Evolutionary conservation across 1,284 basidiomycete species (phyloP), one percentile per base, ranked within the genome.

Genomic region (Meripilus lineatus): DNA sequence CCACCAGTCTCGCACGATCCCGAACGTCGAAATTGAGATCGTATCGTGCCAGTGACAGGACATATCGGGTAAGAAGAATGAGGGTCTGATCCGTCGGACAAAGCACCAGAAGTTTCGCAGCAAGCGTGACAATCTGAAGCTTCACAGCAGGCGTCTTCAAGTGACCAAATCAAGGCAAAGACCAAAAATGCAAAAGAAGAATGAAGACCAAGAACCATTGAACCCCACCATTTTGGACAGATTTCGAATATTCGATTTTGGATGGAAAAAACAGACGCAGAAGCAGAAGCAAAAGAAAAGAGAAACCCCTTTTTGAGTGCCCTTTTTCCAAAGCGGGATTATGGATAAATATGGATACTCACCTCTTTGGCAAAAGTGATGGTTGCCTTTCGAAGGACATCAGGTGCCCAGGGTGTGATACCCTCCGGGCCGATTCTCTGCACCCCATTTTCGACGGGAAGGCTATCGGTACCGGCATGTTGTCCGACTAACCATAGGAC

Each of bases 401-500:
- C 93, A 0, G 93, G 89, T 0, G 85, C 90, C 88, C 89, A 93
- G 17, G 66, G 61, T 5, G 69, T 73, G 14, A 82, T 56, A 4
- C 78, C 77, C 38, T 78, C 72, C 4, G 72, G 52, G 1, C 51
- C 54, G 7, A 30, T 38, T 38, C 40, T 2, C 53, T 58, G 46
- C 49, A 56, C 14, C 28, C 37, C 25, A 28, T 33, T 13, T 42
- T 47, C 7, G 48, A 4, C 10, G 22, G 13, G 5, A 13, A 8
- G 10, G 8, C 44, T 10, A 24, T 63, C 61, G 15, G 62, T 54
- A 6, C 69, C 69, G 3, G 86, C 75, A 59, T 89, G 91, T 61
- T 94, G 90, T 0, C 93, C 93, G 0, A 92, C 90, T 0, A 96
- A 75, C 91, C 92, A 94, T 32, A 92, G 68, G 0, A 95, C 81